Conservation (phyloP, 768 basidiomycete species). For the Gloeopeniophorella convolvens region DNA sequence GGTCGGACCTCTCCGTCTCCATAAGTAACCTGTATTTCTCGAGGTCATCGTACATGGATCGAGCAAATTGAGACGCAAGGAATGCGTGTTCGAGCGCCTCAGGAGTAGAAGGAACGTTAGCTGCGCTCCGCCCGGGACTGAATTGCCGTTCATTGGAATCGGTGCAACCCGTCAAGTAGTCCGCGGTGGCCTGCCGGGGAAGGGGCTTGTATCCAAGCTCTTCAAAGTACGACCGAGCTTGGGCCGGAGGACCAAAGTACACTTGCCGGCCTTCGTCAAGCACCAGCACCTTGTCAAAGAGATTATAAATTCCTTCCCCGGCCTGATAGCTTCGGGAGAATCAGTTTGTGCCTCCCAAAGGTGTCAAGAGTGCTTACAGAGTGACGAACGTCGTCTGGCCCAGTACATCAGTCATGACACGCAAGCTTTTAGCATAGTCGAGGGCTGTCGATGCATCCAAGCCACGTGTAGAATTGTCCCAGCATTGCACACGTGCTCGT, state of each 20-base stretch:
- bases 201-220: constrained; percentile 64
- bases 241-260: constrained; percentile 67
- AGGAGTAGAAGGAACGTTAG: constrained; percentile 59
- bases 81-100: constrained; percentile 61
- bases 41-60: constrained; percentile 40
- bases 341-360: neutral
- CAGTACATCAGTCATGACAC: constrained; percentile 79
- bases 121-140: constrained; percentile 47
- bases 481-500: constrained; percentile 71
- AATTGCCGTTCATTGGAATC: constrained; percentile 80
- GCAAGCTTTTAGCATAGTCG: constrained; percentile 74
- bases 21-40: constrained; percentile 47
- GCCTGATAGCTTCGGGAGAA: constrained; percentile 42
- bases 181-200: constrained; percentile 79
- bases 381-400: constrained; percentile 77
- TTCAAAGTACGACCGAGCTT: constrained; percentile 78
- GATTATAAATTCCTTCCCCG: constrained; percentile 65
- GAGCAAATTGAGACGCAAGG: constrained; percentile 39
- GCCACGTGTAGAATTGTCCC: constrained; percentile 81
- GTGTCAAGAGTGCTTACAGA: constrained; percentile 37
- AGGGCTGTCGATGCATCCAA: constrained; percentile 84
- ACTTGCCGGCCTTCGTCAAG: constrained; percentile 77
- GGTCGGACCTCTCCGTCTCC: constrained; percentile 57
- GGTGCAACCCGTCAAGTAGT: constrained; percentile 78
- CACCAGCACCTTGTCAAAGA: constrained; percentile 87